Percentiles rank a stretch among this genome's conserved stretches.
phyloP scores from a whole-genome alignment of 176 grass and related monocot species.

The sorghum (Sorghum bicolor) region Sorghum_bicolor_NCBIv3 NC_012878.2:53164001-53164500 shows the following conservation, averaged over 20 bases:
- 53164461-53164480: not conserved
- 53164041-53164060: no score
- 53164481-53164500: no score
- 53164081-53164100: no score
- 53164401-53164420: not conserved
- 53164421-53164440: not conserved
- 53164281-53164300: constrained; percentile 13
- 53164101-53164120: no score
- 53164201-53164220: not conserved
- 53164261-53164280: not conserved
- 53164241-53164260: not conserved
- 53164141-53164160: no score
- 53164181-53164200: no score
- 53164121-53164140: no score
- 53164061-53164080: no score
- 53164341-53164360: not conserved
- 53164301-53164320: not conserved
- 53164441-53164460: not conserved
- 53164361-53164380: not conserved
- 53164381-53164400: constrained; percentile 7
- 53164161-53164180: no score
- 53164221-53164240: not conserved
- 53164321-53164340: not conserved
- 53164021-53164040: not conserved
- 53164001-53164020: not conserved